Conservation (phyloP, 257 asterid species). For the Fraxinus excelsior region DNA sequence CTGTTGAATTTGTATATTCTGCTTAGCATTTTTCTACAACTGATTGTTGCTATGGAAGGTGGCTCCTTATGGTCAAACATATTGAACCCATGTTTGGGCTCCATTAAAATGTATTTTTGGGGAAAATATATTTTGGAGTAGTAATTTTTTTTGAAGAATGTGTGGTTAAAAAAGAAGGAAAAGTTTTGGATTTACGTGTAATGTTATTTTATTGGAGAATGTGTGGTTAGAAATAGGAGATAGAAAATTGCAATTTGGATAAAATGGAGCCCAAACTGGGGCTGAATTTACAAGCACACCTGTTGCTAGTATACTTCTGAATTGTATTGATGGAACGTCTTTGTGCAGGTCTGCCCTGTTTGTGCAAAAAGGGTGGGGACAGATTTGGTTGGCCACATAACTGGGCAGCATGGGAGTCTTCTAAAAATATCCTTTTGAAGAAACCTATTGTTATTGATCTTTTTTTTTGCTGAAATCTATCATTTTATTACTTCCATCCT, state of each 20-base stretch:
- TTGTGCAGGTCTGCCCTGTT: slow-evolving; percentile 72
- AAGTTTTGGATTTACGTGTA: no score
- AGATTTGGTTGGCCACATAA: slow-evolving; percentile 70
- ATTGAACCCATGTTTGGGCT: no score
- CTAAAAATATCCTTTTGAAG: slow-evolving; percentile 69
- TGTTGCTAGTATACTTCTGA: neutral
- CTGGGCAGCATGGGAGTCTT: slow-evolving; percentile 71
- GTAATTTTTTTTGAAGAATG: no score
- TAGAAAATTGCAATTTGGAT: no score
- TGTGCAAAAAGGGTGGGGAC: slow-evolving; percentile 66
- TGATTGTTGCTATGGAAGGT: neutral
- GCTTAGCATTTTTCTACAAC: neutral
- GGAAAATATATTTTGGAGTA: no score
- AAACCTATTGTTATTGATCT: slow-evolving; percentile 20
- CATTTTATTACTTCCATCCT: neutral
- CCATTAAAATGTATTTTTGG: no score
- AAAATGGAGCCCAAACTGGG: no score
- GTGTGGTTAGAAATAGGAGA: no score
- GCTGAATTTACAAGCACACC: neutral
- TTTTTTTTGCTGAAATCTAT: neutral
- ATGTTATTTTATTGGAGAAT: no score
- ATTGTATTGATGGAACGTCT: neutral
- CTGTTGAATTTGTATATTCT: neutral
- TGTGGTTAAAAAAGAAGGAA: no score
- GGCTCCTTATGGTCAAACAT: neutral